Evolutionary conservation across 1,139 yeast species (phyloP), one percentile per base, ranked within the genome.

Genomic region (Protomyces gravidus): DNA sequence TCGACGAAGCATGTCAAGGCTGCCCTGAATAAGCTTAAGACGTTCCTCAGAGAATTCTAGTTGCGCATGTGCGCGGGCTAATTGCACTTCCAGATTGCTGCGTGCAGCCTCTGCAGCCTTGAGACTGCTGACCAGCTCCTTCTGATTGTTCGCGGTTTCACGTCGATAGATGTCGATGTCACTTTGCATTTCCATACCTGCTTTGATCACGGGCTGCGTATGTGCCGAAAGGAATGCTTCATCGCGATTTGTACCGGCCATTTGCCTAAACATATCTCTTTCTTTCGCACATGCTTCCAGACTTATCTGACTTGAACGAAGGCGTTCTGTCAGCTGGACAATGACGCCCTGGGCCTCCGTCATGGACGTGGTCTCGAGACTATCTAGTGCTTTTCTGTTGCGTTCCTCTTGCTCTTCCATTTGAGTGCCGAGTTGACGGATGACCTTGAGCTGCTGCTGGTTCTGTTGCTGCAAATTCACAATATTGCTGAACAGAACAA

Each of bases 291-390:
- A 78, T 1, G 87, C 79, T 5, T 76, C 80, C 48, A 62, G 47
- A 65, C 79, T 82, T 3, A 77, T 69, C 62, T 78, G 78, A 21
- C 81, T 68, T 39, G 78, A 74, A 27, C 78, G 77, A 47, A 86
- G 72, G 65, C 86, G 86, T 9, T 82, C 79, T 68, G 86, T 84
- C 59, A 90, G 74, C 1, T 83, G 78, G 39, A 80, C 71, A 48
- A 90, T 85, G 0, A 95, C 92, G 50, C 83, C 83, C 62, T 83
- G 83, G 2, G 96, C 96, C 65, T 85, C 94, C 55, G 78, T 79
- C 7, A 85, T 76, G 0, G 86, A 86, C 9, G 77, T 75, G n/a
- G 80, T 77, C 67, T 83, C 88, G 36, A 80, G 67, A 15, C 74
- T 73, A 42, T 76, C 76, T 62, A 78, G 71, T 60, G 73, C 75